A percentile compares a stretch with the other conserved stretches of the same genome.
Evolutionary conservation across 1,139 yeast genomes (phyloP).

Genomic region (Pneumocystis canis): DNA sequence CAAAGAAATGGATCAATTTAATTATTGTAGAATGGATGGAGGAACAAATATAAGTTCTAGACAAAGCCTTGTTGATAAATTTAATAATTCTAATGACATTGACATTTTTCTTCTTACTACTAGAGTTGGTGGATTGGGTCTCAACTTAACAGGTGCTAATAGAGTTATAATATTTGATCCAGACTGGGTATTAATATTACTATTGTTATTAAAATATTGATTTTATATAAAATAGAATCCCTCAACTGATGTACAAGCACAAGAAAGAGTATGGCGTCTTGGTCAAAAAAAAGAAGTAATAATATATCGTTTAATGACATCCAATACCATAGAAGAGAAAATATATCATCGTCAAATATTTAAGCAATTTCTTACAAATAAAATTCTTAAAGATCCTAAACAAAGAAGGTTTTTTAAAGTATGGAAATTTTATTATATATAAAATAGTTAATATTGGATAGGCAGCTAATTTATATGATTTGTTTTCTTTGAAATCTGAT

Average conservation of each 20-base stretch:
- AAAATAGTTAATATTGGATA: not conserved
- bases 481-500: slow-evolving; percentile 69
- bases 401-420: slow-evolving; percentile 76
- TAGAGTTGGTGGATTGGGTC: slow-evolving; percentile 90
- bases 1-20: slow-evolving; percentile 31
- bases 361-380: slow-evolving; percentile 85
- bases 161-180: slow-evolving; percentile 90
- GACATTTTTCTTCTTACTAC: slow-evolving; percentile 73
- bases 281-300: slow-evolving; percentile 93
- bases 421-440: not conserved
- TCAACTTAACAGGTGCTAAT: slow-evolving; percentile 88
- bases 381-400: slow-evolving; percentile 87
- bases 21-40: slow-evolving; percentile 84
- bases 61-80: slow-evolving; percentile 65
- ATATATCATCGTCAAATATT: slow-evolving; percentile 93
- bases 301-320: slow-evolving; percentile 79
- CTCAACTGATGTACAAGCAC: slow-evolving; percentile 88
- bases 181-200: slow-evolving; percentile 46
- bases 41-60: slow-evolving; percentile 65
- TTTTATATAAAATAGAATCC: slow-evolving; percentile 38
- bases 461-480: slow-evolving; percentile 76
- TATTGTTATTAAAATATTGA: not conserved
- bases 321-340: slow-evolving; percentile 92
- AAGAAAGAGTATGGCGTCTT: slow-evolving; percentile 93
- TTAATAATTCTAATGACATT: slow-evolving; percentile 46